These are phyloP conservation scores for Aspergillus thermomutatus DNA, from an alignment of 2,329 filamentous ascomycete species.

Conservation along the genomic window DNA sequence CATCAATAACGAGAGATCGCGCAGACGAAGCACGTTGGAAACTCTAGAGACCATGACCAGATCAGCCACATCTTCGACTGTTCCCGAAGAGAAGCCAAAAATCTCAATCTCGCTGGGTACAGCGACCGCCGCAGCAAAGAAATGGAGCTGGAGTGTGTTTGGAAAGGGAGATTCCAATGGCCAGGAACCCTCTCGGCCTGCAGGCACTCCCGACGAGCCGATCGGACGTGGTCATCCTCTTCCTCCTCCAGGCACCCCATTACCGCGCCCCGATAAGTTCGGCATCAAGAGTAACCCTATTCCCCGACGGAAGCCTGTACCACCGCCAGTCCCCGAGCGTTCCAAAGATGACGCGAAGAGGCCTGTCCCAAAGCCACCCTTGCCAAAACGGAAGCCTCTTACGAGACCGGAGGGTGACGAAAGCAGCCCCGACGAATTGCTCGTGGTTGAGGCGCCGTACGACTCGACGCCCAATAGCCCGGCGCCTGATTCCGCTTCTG, in stretches of 20 bases:
- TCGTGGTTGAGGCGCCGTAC: constrained; percentile 63
- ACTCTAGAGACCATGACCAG: constrained; percentile 28
- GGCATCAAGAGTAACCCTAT: constrained; percentile 55
- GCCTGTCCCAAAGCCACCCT: constrained; percentile 43
- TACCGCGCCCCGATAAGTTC: constrained; percentile 65
- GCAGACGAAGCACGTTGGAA: constrained; percentile 30
- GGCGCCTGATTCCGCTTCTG: constrained; percentile 18
- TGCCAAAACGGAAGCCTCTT: constrained; percentile 48
- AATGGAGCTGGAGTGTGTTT: constrained; percentile 56
- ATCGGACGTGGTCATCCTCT: constrained; percentile 81
- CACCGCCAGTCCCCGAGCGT: constrained; percentile 37
- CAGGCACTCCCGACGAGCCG: constrained; percentile 58
- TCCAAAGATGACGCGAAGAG: constrained; percentile 31
- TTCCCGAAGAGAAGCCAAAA: constrained; percentile 35
- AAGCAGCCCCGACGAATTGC: constrained; percentile 48
- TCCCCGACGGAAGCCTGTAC: constrained; percentile 63
- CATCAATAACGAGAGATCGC: constrained; percentile 24
- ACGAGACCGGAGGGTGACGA: constrained; percentile 31
- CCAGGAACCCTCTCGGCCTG: constrained; percentile 37
- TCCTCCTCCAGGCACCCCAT: constrained; percentile 74
- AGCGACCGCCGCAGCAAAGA: constrained; percentile 57
- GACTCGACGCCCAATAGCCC: constrained; percentile 54
- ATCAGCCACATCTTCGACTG: constrained; percentile 22
- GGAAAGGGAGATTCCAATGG: constrained; percentile 40
- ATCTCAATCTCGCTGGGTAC: constrained; percentile 44